Evolutionary conservation across 2,329 filamentous ascomycete genomes (phyloP).

Genomic region (Sarocladiaceae sp.): DNA sequence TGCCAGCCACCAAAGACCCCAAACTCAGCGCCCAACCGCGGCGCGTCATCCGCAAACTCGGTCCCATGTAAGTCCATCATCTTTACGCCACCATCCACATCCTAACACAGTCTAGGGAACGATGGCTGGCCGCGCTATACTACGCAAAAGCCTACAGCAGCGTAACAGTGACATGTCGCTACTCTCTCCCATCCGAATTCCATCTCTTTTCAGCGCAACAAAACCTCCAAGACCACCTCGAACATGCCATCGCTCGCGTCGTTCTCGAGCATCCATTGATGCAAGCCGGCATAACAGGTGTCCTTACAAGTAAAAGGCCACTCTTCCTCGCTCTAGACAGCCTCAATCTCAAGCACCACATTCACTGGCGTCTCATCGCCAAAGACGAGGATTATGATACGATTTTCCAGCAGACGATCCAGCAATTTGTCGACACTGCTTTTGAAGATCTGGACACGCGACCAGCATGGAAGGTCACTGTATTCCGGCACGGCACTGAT

Average conservation of each 20-base stretch:
- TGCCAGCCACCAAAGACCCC: too few relatives aligned
- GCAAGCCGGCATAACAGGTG: conserved; percentile 16
- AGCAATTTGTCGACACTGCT: conserved; percentile 12
- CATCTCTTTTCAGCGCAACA: not conserved
- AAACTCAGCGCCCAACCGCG: too few relatives aligned
- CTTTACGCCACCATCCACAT: not conserved
- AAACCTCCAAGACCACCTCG: not conserved
- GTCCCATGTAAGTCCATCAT: not conserved
- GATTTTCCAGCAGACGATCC: not conserved
- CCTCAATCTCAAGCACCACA: conserved; percentile 16
- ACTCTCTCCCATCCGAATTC: conserved; percentile 10
- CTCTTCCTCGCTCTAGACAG: conserved; percentile 14
- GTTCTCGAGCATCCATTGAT: conserved; percentile 16
- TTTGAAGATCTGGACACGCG: conserved; percentile 18
- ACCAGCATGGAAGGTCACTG: conserved; percentile 21
- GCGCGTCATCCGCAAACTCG: not conserved
- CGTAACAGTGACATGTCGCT: conserved; percentile 14
- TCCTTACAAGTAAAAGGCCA: conserved; percentile 14
- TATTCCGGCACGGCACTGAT: conserved; percentile 14
- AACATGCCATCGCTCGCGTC: conserved; percentile 14
- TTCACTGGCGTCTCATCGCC: conserved; percentile 15
- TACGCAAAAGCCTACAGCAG: not conserved
- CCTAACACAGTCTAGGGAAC: not conserved
- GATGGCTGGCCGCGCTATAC: not conserved
- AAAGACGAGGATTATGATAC: conserved; percentile 3